A percentile compares a stretch with the other conserved stretches of the same genome.
These are phyloP conservation scores for Phytophthora syringae DNA, from an alignment of 352 stramenopile species.

Conservation along the genomic window DNA sequence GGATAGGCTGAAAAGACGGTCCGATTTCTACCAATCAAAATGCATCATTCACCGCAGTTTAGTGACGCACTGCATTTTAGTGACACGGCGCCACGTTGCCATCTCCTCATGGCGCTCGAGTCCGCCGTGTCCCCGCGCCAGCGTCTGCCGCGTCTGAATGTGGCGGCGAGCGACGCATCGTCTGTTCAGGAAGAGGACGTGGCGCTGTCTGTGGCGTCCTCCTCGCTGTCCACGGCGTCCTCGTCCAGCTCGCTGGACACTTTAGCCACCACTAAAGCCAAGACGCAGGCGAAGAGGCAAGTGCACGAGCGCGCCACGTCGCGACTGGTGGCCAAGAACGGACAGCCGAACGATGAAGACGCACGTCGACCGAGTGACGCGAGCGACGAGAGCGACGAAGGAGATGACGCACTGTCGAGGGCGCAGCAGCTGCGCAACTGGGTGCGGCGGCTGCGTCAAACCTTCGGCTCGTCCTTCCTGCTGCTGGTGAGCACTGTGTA, in stretches of 20 bases:
- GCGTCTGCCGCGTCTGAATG: conserved; percentile 37
- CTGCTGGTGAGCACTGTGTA: conserved; percentile 89
- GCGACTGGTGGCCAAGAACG: conserved; percentile 20
- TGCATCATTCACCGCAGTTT: too few species aligned
- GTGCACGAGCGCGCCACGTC: conserved; percentile 27
- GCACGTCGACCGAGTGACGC: neutral
- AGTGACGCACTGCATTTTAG: too few species aligned
- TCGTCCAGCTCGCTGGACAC: conserved; percentile 26
- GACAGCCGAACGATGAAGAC: conserved; percentile 8
- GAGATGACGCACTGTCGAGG: conserved; percentile 32
- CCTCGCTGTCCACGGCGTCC: conserved; percentile 35
- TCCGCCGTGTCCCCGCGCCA: conserved; percentile 29
- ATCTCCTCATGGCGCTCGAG: conserved; percentile 12
- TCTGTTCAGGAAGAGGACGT: conserved; percentile 18
- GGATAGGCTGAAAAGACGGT: neutral
- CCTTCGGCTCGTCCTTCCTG: conserved; percentile 77
- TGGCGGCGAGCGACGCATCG: neutral
- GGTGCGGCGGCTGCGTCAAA: conserved; percentile 56
- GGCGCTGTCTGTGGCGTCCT: conserved; percentile 11
- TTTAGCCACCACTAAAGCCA: conserved; percentile 10
- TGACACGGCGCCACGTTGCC: too few species aligned
- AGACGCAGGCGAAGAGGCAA: conserved; percentile 12
- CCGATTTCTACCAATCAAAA: neutral
- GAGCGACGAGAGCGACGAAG: conserved; percentile 25
- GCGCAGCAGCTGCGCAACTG: conserved; percentile 57